These are phyloP conservation scores for Aspergillus ochraceus DNA, from an alignment of 2,329 filamentous ascomycete genomes.

Conservation along the genomic window DNA sequence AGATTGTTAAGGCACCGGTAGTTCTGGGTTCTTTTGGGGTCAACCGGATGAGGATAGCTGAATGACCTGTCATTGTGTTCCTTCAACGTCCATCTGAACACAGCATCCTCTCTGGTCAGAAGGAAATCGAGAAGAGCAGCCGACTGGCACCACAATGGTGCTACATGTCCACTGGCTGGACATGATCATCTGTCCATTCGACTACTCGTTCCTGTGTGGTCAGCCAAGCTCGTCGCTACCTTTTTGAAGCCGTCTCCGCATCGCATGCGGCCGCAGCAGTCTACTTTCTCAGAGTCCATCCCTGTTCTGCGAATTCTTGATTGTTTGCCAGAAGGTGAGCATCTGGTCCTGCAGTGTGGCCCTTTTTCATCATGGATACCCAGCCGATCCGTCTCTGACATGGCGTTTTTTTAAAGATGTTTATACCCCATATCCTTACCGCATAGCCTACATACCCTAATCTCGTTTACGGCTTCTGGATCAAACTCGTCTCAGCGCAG, in stretches of 20 bases:
- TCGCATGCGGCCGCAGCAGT: background rate
- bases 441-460: background rate
- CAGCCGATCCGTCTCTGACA: background rate
- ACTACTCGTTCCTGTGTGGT: background rate
- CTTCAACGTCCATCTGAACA: background rate
- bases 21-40: background rate
- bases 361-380: background rate
- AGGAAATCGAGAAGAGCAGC: background rate
- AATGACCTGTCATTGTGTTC: background rate
- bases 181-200: background rate
- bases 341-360: background rate
- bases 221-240: background rate
- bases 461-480: background rate
- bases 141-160: background rate
- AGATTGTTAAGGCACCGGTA: background rate
- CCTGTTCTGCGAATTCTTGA: background rate
- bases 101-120: background rate
- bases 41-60: background rate
- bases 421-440: slow-evolving; percentile 1
- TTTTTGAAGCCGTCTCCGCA: background rate
- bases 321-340: background rate
- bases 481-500: background rate
- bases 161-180: slow-evolving; percentile 3
- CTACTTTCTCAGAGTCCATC: background rate
- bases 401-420: background rate